Conservation (phyloP, 345 rosid species). For the Ceriops tagal region DNA sequence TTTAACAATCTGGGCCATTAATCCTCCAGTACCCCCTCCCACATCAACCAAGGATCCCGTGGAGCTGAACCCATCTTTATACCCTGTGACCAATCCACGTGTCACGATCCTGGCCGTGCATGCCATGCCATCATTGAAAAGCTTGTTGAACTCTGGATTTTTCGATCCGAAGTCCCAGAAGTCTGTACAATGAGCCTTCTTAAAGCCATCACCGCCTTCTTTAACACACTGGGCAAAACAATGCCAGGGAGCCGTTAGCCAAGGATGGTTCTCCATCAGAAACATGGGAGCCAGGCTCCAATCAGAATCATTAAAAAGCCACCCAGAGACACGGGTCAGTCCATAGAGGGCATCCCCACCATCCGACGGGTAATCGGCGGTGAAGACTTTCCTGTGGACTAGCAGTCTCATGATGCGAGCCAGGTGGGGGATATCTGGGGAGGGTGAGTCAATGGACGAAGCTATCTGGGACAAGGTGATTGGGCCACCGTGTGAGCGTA, state of each 20-base stretch:
- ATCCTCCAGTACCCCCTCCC: constrained; percentile 34
- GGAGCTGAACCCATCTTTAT: constrained; percentile 23
- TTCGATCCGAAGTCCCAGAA: constrained; percentile 24
- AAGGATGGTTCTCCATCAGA: constrained; percentile 26
- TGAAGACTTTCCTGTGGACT: constrained; percentile 21
- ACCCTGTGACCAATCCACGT: constrained; percentile 13
- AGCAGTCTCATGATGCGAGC: constrained; percentile 28
- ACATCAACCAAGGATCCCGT: constrained; percentile 32
- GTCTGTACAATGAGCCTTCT: constrained; percentile 30
- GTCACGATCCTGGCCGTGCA: constrained; percentile 22
- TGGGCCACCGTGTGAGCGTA: constrained; percentile 17
- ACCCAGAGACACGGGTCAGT: constrained; percentile 24
- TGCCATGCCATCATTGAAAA: constrained; percentile 29
- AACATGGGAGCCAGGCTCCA: constrained; percentile 28
- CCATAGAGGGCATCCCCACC: constrained; percentile 28
- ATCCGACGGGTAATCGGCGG: constrained; percentile 10
- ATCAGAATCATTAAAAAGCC: constrained; percentile 29
- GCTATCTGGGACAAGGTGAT: constrained; percentile 26
- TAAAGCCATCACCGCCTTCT: constrained; percentile 37
- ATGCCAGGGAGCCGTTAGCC: constrained; percentile 24
- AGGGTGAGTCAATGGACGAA: constrained; percentile 17
- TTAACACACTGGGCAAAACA: constrained; percentile 23
- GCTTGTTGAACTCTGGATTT: constrained; percentile 21
- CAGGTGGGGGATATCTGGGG: constrained; percentile 10
- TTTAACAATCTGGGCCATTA: constrained; percentile 25